Conservation (phyloP, 345 rosid genomes). For the Aquilaria yunnanensis region DNA sequence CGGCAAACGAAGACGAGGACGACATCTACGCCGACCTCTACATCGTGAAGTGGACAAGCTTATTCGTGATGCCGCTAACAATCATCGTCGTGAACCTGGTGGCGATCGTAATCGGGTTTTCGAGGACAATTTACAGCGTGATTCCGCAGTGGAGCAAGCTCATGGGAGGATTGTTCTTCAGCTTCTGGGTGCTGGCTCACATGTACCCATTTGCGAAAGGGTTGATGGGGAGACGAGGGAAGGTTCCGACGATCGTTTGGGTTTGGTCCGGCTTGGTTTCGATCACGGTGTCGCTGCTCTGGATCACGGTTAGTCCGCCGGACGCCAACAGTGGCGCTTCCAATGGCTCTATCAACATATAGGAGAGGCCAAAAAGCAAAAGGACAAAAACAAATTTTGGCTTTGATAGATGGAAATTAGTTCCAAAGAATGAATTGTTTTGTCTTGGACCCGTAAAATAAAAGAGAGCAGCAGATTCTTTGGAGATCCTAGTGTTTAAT, state of each 20-base stretch:
- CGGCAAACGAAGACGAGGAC: conserved; percentile 65
- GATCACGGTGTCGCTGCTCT: conserved; percentile 65
- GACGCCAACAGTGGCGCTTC: conserved; percentile 21
- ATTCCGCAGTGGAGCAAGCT: conserved; percentile 89
- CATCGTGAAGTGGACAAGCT: conserved; percentile 80
- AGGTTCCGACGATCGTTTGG: conserved; percentile 71
- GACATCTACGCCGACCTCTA: conserved; percentile 78
- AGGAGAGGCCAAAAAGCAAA: no score
- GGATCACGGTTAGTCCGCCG: conserved; percentile 70
- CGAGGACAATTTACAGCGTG: conserved; percentile 73
- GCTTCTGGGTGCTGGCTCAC: conserved; percentile 87
- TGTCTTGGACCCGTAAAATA: no score
- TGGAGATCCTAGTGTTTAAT: no score
- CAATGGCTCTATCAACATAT: no score
- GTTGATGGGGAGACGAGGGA: conserved; percentile 80
- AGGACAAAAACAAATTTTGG: no score
- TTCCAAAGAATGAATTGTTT: no score
- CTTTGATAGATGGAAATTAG: no score
- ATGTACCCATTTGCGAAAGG: conserved; percentile 85
- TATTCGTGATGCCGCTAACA: conserved; percentile 76
- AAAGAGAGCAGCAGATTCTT: no score
- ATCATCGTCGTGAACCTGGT: conserved; percentile 63
- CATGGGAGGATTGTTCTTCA: conserved; percentile 74
- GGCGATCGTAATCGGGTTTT: conserved; percentile 59
- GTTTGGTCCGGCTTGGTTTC: conserved; percentile 82